A percentile compares a stretch with the other conserved stretches of the same genome.
phyloP scores from a whole-genome alignment of 805 yeast species.

The Teunomyces stri region DNA sequence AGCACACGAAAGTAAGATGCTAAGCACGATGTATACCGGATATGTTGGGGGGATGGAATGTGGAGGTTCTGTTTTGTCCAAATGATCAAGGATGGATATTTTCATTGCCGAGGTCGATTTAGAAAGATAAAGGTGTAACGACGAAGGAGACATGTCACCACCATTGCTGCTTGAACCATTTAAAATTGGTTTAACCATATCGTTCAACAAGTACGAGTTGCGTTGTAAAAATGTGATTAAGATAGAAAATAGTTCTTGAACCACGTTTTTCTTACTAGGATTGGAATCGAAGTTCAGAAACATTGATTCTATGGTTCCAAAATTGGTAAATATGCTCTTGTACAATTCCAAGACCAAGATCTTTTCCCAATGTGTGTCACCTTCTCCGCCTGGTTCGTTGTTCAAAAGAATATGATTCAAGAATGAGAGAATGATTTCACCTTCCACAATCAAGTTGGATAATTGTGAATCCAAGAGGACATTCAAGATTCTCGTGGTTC shows the following conservation, averaged over 20 bases:
- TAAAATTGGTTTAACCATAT: constrained; percentile 19
- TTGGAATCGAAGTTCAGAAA: constrained; percentile 60
- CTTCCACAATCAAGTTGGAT: constrained; percentile 63
- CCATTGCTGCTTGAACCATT: constrained; percentile 6
- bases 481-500: constrained; percentile 71
- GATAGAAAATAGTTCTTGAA: constrained; percentile 50
- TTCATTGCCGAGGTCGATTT: constrained; percentile 45
- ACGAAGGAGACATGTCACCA: constrained; percentile 10
- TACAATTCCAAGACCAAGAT: constrained; percentile 72
- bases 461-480: constrained; percentile 60
- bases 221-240: constrained; percentile 20
- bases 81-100: constrained; percentile 63
- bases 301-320: constrained; percentile 47
- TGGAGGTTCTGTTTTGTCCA: constrained; percentile 84
- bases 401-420: constrained; percentile 68
- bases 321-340: constrained; percentile 57
- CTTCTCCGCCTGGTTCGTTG: constrained; percentile 47
- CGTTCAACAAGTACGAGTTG: constrained; percentile 17
- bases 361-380: constrained; percentile 58
- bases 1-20: constrained; percentile 51
- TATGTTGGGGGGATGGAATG: constrained; percentile 58
- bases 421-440: constrained; percentile 76
- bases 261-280: constrained; percentile 55
- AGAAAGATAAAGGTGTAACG: constrained; percentile 30
- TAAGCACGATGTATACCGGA: constrained; percentile 51